Conservation (phyloP, 192 early-diverging fungal species). For the Cetraspora pellucida region DNA sequence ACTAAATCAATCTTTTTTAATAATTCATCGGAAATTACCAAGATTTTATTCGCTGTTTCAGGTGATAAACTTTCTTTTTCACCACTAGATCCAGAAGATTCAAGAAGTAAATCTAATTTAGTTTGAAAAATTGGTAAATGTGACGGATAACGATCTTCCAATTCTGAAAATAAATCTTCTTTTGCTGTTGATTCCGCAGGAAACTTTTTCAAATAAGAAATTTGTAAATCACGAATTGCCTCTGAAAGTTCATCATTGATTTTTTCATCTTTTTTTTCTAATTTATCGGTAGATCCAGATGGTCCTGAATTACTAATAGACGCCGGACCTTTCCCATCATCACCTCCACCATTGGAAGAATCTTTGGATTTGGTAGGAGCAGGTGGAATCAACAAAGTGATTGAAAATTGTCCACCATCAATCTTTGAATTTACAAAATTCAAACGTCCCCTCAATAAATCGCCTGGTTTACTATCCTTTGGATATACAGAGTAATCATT, state of each 20-base stretch:
- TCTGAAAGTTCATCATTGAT: conserved; percentile 60
- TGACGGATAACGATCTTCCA: conserved; percentile 65
- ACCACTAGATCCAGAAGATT: conserved; percentile 37
- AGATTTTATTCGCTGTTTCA: conserved; percentile 53
- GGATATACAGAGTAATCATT: conserved; percentile 55
- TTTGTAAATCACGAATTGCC: conserved; percentile 74
- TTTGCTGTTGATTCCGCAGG: conserved; percentile 58
- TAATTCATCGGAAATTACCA: conserved; percentile 59
- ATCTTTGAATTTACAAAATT: conserved; percentile 50
- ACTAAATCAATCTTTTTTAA: conserved; percentile 57
- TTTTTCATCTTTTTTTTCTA: conserved; percentile 51
- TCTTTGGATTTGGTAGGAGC: conserved; percentile 52
- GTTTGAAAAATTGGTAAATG: conserved; percentile 60
- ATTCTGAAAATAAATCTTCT: conserved; percentile 51
- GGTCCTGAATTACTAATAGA: conserved; percentile 3
- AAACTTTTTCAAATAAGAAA: conserved; percentile 81
- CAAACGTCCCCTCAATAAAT: conserved; percentile 75
- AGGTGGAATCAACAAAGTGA: conserved; percentile 56
- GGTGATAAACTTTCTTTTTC: conserved; percentile 48
- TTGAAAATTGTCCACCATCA: conserved; percentile 52
- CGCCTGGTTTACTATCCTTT: conserved; percentile 75
- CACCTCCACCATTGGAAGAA: conserved; percentile 32
- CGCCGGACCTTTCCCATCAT: conserved; percentile 1
- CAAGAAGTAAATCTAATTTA: conserved; percentile 60
- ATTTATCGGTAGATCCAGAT: conserved; percentile 39